These are phyloP conservation scores for Medicago ruthenica DNA, from an alignment of 306 rosid genomes.

Conservation along the genomic window DNA sequence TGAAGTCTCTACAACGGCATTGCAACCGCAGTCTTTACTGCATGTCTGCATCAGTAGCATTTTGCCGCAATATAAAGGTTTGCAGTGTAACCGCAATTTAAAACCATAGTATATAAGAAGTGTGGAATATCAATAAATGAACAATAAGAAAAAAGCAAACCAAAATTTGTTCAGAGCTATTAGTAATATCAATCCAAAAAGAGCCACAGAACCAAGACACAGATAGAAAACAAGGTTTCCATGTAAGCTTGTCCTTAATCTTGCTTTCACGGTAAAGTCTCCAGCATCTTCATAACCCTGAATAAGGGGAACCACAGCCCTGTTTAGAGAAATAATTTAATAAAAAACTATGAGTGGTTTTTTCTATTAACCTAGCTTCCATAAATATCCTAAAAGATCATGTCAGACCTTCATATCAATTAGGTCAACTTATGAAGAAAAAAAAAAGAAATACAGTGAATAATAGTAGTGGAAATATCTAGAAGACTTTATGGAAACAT, in stretches of 20 bases:
- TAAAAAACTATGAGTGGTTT: constrained; percentile 56
- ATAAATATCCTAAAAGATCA: constrained; percentile 38
- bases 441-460: not conserved
- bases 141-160: constrained; percentile 47
- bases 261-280: constrained; percentile 79
- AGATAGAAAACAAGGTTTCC: constrained; percentile 82
- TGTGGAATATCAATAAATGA: not conserved
- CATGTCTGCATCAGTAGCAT: not conserved
- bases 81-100: not conserved
- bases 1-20: not conserved
- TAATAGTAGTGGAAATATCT: not conserved
- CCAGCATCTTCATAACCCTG: constrained; percentile 99
- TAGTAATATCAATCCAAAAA: constrained; percentile 77
- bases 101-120: no score
- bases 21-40: not conserved
- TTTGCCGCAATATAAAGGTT: not conserved
- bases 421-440: constrained; percentile 1
- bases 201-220: constrained; percentile 65
- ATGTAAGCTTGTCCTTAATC: constrained; percentile 85
- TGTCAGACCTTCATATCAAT: constrained; percentile 18
- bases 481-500: not conserved
- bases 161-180: constrained; percentile 58
- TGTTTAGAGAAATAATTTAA: constrained; percentile 70
- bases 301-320: constrained; percentile 96
- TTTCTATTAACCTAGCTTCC: constrained; percentile 43